Conservation (phyloP, 257 asterid species). For the Orobanche coerulescens region DNA sequence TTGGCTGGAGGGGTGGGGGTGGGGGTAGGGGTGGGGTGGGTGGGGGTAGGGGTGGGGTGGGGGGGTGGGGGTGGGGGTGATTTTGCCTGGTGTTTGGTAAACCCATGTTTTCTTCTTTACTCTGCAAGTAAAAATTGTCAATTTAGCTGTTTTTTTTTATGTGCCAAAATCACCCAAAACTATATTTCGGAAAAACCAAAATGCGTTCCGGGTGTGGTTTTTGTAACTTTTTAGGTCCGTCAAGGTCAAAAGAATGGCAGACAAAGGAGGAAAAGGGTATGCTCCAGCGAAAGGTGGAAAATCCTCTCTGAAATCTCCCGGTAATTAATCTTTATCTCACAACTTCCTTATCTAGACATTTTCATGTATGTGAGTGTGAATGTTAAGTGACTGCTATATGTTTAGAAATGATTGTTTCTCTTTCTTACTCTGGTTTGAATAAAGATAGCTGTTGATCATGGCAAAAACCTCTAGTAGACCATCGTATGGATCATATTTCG, state of each 20-base stretch:
- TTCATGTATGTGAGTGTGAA: conserved; percentile 9
- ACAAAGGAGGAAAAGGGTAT: conserved; percentile 37
- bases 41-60: too few species aligned
- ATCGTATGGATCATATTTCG: too few species aligned
- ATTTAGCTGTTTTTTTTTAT: neutral
- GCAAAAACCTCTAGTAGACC: too few species aligned
- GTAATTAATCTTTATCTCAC: conserved; percentile 10
- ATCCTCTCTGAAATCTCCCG: conserved; percentile 32
- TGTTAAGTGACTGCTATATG: conserved; percentile 2
- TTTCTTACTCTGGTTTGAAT: too few species aligned
- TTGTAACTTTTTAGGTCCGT: conserved; percentile 19
- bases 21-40: too few species aligned
- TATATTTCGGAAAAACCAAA: neutral
- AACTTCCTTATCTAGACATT: neutral
- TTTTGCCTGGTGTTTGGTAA: conserved; percentile 8
- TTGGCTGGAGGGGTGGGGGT: too few species aligned
- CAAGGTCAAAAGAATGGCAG: conserved; percentile 30
- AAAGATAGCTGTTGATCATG: too few species aligned
- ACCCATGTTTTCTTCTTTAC: neutral
- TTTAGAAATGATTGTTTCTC: neutral
- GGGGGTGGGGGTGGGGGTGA: too few species aligned
- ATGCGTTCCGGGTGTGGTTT: neutral
- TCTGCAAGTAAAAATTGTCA: conserved; percentile 17
- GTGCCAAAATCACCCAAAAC: neutral
- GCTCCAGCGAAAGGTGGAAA: conserved; percentile 33